phyloP scores from a whole-genome alignment of 371 early-diverging fungal species.

The Basidiobolus heterosporus region DNA sequence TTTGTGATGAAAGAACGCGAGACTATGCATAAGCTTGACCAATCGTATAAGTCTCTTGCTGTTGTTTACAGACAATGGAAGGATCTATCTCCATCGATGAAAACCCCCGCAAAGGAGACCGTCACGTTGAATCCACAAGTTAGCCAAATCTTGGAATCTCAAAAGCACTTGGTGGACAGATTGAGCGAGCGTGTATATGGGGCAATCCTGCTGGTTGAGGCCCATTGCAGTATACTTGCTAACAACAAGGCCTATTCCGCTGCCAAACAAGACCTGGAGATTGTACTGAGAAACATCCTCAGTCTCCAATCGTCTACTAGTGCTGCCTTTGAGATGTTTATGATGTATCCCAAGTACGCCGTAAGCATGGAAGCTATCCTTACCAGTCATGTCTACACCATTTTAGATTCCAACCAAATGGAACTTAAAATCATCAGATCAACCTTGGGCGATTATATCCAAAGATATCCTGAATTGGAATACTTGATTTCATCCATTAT shows the following conservation, averaged over 20 bases:
- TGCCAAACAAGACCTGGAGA: no score
- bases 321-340: not conserved
- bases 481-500: conserved; percentile 3
- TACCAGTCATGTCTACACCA: not conserved
- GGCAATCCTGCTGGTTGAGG: no score
- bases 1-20: conserved; percentile 40
- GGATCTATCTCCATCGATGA: no score
- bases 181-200: no score
- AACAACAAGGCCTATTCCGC: no score
- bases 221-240: no score
- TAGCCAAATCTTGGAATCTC: conserved; percentile 16
- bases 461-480: not conserved
- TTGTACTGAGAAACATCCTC: no score
- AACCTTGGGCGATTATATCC: not conserved
- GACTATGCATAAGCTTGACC: conserved; percentile 10
- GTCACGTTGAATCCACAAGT: conserved; percentile 8
- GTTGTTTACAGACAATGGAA: no score
- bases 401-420: not conserved
- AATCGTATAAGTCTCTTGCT: no score
- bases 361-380: not conserved
- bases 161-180: conserved; percentile 26
- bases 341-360: conserved; percentile 1
- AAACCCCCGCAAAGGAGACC: not conserved
- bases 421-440: not conserved
- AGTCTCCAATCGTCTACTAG: no score